Evolutionary conservation across 768 basidiomycete species (phyloP), one percentile per base, ranked within the genome.

Genomic region (Jaapia argillacea): DNA sequence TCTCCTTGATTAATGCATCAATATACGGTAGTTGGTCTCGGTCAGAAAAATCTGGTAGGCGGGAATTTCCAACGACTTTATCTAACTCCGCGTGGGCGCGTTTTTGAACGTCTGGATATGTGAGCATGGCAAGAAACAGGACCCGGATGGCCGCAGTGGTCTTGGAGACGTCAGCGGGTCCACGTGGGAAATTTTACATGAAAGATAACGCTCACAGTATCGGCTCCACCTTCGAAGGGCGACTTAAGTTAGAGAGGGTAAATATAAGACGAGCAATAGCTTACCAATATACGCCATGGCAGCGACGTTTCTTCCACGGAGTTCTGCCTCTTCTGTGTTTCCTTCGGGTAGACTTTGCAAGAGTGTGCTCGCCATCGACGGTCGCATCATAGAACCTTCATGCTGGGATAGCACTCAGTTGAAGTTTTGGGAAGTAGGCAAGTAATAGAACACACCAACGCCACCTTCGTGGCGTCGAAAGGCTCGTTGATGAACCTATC

Each of bases 1-100:
- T 46, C 51, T 73, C 71, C 48, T 62, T 66, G 36, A 66, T 45
- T 2, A 71, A 38, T 4, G 69, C 69, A 5, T 45, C 47, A 24
- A 68, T 47, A 40, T 67, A 69, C 1, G 65, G 66, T 13, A 70
- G 45, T 1, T 48, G 44, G 4, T 54, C 48, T 2, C 51, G 49
- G 42, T 71, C 67, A 2, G 57, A 58, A n/a, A 62, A 43, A 0
- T 48, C 59, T 2, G 67, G 66, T 5, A 71, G 52, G 0, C 65
- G 56, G 21, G 56, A 52, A 6, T 41, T 42, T 4, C 63, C 64
- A 6, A 61, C 40, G 7, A 67, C 52, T 1, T 41, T 36, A 26
- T 71, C 67, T 7, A 73, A 54, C 37, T 70, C 71, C 5, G 46
- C 48, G 39, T 71, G 69, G 1, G 56, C 54, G 2, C 37, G 36